phyloP scores from a whole-genome alignment of 176 grass and related monocot species.

The Eragrostis nindensis region DNA sequence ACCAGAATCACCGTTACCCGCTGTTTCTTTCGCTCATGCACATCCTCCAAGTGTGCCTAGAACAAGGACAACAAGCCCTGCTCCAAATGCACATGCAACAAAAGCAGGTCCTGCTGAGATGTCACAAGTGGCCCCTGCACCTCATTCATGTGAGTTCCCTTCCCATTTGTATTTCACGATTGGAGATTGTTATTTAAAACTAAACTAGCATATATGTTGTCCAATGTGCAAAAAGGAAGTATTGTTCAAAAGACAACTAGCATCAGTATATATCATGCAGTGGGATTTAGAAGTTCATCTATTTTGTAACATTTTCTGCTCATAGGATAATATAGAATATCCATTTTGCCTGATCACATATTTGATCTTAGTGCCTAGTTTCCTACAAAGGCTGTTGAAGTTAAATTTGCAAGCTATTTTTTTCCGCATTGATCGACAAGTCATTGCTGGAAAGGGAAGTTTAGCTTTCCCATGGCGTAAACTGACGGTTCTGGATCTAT shows the following conservation, averaged over 20 bases:
- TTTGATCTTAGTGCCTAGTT: conserved; percentile 1
- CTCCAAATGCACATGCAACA: conserved; percentile 44
- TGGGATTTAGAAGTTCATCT: background rate
- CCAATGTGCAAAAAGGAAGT: background rate
- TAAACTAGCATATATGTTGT: too few relatives aligned
- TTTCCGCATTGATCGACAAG: background rate
- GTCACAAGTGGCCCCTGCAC: conserved; percentile 41
- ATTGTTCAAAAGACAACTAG: background rate
- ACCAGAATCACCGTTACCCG: conserved; percentile 39
- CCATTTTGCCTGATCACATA: background rate
- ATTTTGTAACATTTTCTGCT: background rate
- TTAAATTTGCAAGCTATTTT: conserved; percentile 1
- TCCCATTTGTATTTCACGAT: background rate
- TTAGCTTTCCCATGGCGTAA: background rate
- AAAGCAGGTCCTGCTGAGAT: conserved; percentile 29
- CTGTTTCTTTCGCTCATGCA: conserved; percentile 51
- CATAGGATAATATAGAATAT: background rate
- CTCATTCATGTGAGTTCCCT: conserved; percentile 52
- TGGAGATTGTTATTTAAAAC: background rate
- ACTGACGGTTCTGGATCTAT: background rate
- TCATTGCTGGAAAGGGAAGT: background rate
- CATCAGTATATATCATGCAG: background rate
- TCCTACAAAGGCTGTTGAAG: background rate
- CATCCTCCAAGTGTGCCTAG: conserved; percentile 50
- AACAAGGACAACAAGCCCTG: conserved; percentile 26